phyloP scores from a whole-genome alignment of 2,329 filamentous ascomycete genomes.

The Colletotrichum sp. region DNA sequence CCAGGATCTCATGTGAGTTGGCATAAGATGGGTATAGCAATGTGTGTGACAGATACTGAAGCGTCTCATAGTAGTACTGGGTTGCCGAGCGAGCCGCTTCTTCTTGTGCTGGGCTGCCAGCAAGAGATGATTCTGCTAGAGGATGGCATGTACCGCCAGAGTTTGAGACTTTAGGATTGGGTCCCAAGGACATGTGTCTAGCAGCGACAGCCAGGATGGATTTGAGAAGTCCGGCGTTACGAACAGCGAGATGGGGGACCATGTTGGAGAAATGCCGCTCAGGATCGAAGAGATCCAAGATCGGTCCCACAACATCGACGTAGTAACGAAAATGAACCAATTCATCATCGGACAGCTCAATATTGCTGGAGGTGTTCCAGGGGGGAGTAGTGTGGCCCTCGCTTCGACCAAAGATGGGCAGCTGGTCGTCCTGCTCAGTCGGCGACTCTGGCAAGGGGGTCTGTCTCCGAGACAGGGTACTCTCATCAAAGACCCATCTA shows the following conservation, averaged over 20 bases:
- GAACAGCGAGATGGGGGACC: conserved; percentile 18
- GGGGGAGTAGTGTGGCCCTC: not conserved
- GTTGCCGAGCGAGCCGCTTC: conserved; percentile 34
- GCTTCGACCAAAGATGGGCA: not conserved
- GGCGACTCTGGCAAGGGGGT: conserved; percentile 5
- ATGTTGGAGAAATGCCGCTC: conserved; percentile 19
- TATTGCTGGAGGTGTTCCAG: conserved; percentile 4
- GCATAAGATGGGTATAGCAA: conserved; percentile 62
- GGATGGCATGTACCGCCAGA: not conserved
- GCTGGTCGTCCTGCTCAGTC: not conserved
- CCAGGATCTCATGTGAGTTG: conserved; percentile 60
- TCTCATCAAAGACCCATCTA: conserved; percentile 9
- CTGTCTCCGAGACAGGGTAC: conserved; percentile 6
- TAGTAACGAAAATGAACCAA: conserved; percentile 16
- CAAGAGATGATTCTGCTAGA: not conserved
- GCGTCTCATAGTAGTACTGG: conserved; percentile 65
- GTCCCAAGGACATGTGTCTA: conserved; percentile 1
- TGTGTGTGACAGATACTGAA: conserved; percentile 62
- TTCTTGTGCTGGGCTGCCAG: not conserved
- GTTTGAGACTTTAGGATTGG: not conserved
- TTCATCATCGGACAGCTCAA: not conserved
- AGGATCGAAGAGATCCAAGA: conserved; percentile 22
- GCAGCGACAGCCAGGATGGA: conserved; percentile 20
- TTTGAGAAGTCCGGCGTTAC: conserved; percentile 19
- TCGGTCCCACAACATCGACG: conserved; percentile 15